These are phyloP conservation scores for Arabidopsis thaliana DNA, from an alignment of 345 rosid genomes.

Conservation along the genomic window TAIR10.1 NC_003076.8:24450501-24451000, in stretches of 20 bases:
- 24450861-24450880: conserved; percentile 52
- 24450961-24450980: conserved; percentile 59
- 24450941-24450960: conserved; percentile 12
- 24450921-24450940: conserved; percentile 48
- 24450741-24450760: conserved; percentile 21
- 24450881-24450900: conserved; percentile 77
- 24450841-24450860: conserved; percentile 37
- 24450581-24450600: not conserved
- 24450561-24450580: not conserved
- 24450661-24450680: conserved; percentile 17
- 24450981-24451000: conserved; percentile 87
- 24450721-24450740: conserved; percentile 36
- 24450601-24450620: not conserved
- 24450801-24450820: not conserved
- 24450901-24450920: conserved; percentile 65
- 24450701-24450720: not conserved
- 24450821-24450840: conserved; percentile 28
- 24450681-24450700: conserved; percentile 28
- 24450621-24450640: not conserved
- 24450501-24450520: conserved; percentile 2
- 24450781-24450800: conserved; percentile 26
- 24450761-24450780: conserved; percentile 39
- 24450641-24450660: not conserved
- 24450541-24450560: not conserved
- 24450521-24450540: conserved; percentile 3